A percentile compares a stretch with the other conserved stretches of the same genome.
phyloP scores from a whole-genome alignment of 2,329 filamentous ascomycete genomes.

The Didymosphaeria variabile region DNA sequence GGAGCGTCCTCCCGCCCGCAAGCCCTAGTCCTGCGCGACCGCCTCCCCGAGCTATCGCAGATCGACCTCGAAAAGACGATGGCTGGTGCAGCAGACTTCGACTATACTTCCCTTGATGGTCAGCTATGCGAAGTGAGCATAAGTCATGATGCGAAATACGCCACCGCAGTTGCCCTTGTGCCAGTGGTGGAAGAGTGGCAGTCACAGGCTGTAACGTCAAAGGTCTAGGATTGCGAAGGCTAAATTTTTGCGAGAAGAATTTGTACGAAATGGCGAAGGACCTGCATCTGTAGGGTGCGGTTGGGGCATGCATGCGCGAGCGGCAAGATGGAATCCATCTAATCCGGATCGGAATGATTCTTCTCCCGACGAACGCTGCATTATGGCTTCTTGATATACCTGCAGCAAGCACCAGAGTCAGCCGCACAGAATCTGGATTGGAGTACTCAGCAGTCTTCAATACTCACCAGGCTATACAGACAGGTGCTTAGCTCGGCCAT shows the following conservation, averaged over 20 bases:
- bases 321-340: not conserved
- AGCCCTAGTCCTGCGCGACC: conserved; percentile 37
- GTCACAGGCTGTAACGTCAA: not conserved
- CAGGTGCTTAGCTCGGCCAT: not conserved
- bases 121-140: conserved; percentile 78
- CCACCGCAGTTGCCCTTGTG: conserved; percentile 74
- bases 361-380: not conserved
- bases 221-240: not conserved
- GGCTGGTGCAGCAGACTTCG: conserved; percentile 16
- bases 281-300: not conserved
- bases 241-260: not conserved
- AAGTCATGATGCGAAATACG: conserved; percentile 87
- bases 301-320: not conserved
- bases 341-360: not conserved
- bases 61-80: not conserved
- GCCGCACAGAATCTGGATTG: not conserved
- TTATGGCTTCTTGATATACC: not conserved
- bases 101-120: conserved; percentile 35
- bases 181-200: conserved; percentile 25
- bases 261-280: not conserved
- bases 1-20: conserved; percentile 31
- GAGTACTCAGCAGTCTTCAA: not conserved
- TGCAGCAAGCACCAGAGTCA: not conserved
- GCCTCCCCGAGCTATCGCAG: conserved; percentile 16
- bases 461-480: not conserved